phyloP scores from a whole-genome alignment of 805 yeast genomes.

The Starmera dryadoides region DNA sequence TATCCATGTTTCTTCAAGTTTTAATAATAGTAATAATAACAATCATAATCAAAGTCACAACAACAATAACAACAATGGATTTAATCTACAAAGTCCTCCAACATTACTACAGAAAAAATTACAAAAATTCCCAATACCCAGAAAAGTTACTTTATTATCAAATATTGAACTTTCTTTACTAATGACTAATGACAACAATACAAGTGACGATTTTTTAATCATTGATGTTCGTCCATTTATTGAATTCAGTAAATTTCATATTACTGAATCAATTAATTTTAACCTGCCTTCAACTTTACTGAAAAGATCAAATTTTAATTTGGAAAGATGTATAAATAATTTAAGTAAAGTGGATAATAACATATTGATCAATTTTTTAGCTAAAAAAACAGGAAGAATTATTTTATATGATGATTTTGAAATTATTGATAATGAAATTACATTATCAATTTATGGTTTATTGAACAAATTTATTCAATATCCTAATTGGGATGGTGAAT shows the following conservation, averaged over 20 bases:
- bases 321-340: constrained; percentile 55
- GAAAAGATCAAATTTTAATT: constrained; percentile 64
- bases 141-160: constrained; percentile 4
- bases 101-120: constrained; percentile 7
- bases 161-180: constrained; percentile 5
- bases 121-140: constrained; percentile 11
- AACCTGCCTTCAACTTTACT: constrained; percentile 87
- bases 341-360: constrained; percentile 45
- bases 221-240: constrained; percentile 80
- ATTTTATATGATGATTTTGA: constrained; percentile 16
- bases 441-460: constrained; percentile 36
- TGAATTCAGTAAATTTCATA: constrained; percentile 54
- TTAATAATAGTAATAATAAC: no score
- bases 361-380: constrained; percentile 31
- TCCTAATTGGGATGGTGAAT: constrained; percentile 30
- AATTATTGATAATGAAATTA: constrained; percentile 18
- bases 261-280: constrained; percentile 60
- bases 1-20: no score
- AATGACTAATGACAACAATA: constrained; percentile 1
- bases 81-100: constrained; percentile 1
- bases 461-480: constrained; percentile 39
- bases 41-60: constrained; percentile 5
- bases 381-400: constrained; percentile 10
- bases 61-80: no score
- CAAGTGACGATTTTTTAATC: constrained; percentile 28